Evolutionary conservation across 495 filamentous ascomycete species (phyloP), one percentile per base, ranked within the genome.

Genomic region (Penicillium salamii): DNA sequence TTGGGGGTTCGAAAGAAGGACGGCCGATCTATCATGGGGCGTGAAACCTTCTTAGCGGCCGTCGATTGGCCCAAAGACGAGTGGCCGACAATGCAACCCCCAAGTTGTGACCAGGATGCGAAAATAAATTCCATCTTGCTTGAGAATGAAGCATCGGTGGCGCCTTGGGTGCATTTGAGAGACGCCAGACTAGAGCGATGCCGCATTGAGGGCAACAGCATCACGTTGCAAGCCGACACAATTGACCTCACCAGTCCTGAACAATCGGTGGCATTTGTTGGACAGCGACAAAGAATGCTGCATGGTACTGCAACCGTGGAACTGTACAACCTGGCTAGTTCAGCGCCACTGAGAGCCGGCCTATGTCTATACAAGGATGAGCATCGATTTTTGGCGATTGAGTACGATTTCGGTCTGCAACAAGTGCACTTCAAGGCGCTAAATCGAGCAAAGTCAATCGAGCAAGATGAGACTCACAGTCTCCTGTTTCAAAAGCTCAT

Each of bases 21-120:
- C 28, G 36, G 70, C n/a, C 69, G 75, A 35, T 82, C 76, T 52
- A 78, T 79, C 19, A 82, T 85, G 80, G 81, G 79, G 18, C 61
- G 82, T 0, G 83, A 85, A 61, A 80, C 78, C 0, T 64, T 82
- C 18, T 64, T 87, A 42, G 70, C 72, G 3, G 68, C 78, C 0
- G 79, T 78, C 0, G 65, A 58, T 23, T 87, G 81, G 82, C 46
- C 64, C 1, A 15, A 51, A 1, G 53, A 59, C 2, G 53, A 53
- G 19, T 68, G 62, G 62, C 65, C 65, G 7, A 44, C 36, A 15
- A 41, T 66, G 3, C 9, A 52, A 14, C 65, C 61, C 4, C 66
- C 82, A 1, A 29, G 23, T 26, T 8, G 23, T 4, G 8, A 26
- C 23, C 8, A 4, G 23, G 23, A 26, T 26, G 8, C 14, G 15